A percentile compares a stretch with the other conserved stretches of the same genome.
These are phyloP conservation scores for Mortierella sp. DNA, from an alignment of 371 early-diverging fungal genomes.

Conservation along the genomic window DNA sequence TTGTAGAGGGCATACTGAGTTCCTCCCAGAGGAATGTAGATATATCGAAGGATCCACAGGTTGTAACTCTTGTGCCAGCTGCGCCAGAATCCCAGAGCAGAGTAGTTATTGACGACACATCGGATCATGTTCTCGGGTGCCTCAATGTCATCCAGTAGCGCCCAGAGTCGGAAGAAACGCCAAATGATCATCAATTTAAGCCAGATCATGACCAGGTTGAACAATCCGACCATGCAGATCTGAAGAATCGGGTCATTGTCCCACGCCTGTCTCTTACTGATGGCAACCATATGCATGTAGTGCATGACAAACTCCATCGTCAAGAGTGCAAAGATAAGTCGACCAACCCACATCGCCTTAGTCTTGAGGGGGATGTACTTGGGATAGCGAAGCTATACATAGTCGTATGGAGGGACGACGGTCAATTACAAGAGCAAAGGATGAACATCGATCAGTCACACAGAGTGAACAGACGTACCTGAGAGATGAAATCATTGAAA, in stretches of 20 bases:
- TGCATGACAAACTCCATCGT: conserved; percentile 90
- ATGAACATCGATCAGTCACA: neutral
- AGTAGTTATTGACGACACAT: conserved; percentile 94
- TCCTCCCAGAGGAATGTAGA: conserved; percentile 94
- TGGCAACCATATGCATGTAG: conserved; percentile 85
- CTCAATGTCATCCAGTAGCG: conserved; percentile 85
- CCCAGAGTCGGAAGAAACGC: conserved; percentile 95
- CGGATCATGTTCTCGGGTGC: conserved; percentile 93
- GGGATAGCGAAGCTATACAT: conserved; percentile 61
- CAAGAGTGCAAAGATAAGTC: conserved; percentile 62
- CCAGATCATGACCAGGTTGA: conserved; percentile 90
- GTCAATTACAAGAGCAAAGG: neutral
- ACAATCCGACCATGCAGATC: conserved; percentile 83
- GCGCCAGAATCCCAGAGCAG: conserved; percentile 90
- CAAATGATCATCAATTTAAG: conserved; percentile 93
- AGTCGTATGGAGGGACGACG: neutral
- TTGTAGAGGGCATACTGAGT: conserved; percentile 69
- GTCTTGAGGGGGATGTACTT: conserved; percentile 56
- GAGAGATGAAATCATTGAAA: conserved; percentile 90
- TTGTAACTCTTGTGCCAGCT: conserved; percentile 94
- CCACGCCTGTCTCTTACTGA: conserved; percentile 86
- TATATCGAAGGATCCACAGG: conserved; percentile 90
- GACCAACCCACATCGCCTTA: conserved; percentile 58
- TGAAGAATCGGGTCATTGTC: conserved; percentile 75
- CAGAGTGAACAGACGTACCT: conserved; percentile 61